Conservation (phyloP, 306 rosid genomes). For the Mucuna pruriens region DNA sequence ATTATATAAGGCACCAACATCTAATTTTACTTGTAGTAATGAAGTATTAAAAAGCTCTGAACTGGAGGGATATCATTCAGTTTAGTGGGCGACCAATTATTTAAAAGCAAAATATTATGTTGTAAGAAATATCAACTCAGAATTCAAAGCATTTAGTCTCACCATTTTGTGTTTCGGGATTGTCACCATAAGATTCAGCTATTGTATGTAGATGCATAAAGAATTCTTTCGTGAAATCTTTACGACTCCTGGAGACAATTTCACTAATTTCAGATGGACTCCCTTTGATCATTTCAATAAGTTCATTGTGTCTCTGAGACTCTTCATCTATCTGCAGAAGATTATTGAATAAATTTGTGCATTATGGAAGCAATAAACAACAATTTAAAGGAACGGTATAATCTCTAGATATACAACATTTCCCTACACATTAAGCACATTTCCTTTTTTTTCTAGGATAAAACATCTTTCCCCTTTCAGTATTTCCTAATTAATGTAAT, state of each 20-base stretch:
- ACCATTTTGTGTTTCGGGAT: constrained; percentile 72
- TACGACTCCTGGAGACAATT: constrained; percentile 61
- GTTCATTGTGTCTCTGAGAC: constrained; percentile 69
- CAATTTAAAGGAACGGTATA: background rate
- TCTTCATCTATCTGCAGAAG: constrained; percentile 79
- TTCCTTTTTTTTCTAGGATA: background rate
- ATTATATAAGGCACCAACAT: background rate
- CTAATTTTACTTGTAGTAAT: background rate
- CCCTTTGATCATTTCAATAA: constrained; percentile 58
- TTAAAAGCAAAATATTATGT: constrained; percentile 18
- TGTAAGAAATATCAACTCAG: constrained; percentile 1
- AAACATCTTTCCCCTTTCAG: background rate
- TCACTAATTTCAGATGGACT: constrained; percentile 58
- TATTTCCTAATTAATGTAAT: background rate
- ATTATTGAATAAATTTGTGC: constrained; percentile 9
- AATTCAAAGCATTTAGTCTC: constrained; percentile 45
- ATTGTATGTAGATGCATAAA: constrained; percentile 77
- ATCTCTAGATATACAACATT: constrained; percentile 7
- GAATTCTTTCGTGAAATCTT: constrained; percentile 86
- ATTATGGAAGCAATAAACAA: constrained; percentile 18
- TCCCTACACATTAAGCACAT: constrained; percentile 9
- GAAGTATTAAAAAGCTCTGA: background rate
- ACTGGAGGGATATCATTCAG: constrained; percentile 1
- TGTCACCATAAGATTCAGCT: constrained; percentile 61
- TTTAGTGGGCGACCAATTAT: background rate